A percentile compares a stretch with the other conserved stretches of the same genome.
Evolutionary conservation across 1,139 yeast species (phyloP).

Genomic region (Tardiomyces digboiensis): DNA sequence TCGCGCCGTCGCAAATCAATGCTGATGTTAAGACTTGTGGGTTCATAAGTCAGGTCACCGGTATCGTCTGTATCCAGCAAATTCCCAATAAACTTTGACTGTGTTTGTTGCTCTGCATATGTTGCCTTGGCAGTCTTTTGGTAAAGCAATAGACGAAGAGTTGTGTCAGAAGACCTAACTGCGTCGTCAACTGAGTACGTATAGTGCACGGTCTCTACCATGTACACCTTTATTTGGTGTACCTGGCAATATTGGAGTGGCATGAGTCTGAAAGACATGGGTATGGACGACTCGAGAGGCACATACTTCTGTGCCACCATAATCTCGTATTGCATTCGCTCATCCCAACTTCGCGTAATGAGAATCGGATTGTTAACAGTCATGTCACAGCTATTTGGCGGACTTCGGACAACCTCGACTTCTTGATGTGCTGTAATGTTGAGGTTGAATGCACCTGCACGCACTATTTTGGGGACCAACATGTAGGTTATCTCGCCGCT

Average conservation of each 20-base stretch:
- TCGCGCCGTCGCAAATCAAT: background rate
- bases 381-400: slow-evolving; percentile 62
- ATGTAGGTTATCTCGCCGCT: slow-evolving; percentile 24
- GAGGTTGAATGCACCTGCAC: slow-evolving; percentile 24
- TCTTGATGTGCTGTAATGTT: slow-evolving; percentile 23
- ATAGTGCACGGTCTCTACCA: slow-evolving; percentile 64
- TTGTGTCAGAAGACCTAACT: slow-evolving; percentile 20
- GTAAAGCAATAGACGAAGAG: slow-evolving; percentile 19
- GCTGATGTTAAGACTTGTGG: background rate
- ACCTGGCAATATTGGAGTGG: slow-evolving; percentile 64
- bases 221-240: slow-evolving; percentile 63
- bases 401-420: slow-evolving; percentile 52
- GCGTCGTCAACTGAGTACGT: slow-evolving; percentile 29
- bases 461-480: slow-evolving; percentile 23
- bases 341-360: slow-evolving; percentile 77
- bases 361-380: slow-evolving; percentile 74
- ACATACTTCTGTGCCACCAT: slow-evolving; percentile 70
- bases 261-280: slow-evolving; percentile 55
- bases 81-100: background rate
- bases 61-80: background rate
- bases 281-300: slow-evolving; percentile 54
- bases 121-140: slow-evolving; percentile 19
- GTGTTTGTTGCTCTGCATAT: background rate
- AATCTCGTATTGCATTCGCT: slow-evolving; percentile 66
- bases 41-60: background rate